A percentile compares a stretch with the other conserved stretches of the same genome.
phyloP scores from a whole-genome alignment of 2,329 filamentous ascomycete species.

The Aspergillus proliferans region DNA sequence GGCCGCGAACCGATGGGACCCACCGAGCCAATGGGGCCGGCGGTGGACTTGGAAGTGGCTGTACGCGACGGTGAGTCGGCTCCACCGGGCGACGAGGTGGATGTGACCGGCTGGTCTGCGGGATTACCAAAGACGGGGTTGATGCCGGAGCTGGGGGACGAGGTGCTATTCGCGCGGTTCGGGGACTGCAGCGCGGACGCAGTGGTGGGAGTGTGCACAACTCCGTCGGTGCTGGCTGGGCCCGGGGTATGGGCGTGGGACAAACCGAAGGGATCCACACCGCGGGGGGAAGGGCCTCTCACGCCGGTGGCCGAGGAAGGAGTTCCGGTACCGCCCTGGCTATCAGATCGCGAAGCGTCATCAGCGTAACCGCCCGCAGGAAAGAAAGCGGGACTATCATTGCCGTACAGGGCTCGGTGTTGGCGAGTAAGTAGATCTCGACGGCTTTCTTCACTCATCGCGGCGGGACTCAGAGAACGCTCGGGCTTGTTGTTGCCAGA shows the following conservation, averaged over 20 bases:
- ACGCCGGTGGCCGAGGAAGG: conserved; percentile 54
- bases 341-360: conserved; percentile 60
- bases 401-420: conserved; percentile 88
- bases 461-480: conserved; percentile 73
- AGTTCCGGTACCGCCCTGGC: conserved; percentile 55
- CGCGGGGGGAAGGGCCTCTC: conserved; percentile 72
- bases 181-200: conserved; percentile 46
- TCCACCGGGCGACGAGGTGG: conserved; percentile 75
- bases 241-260: conserved; percentile 38
- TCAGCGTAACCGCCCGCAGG: conserved; percentile 62
- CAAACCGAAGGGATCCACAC: conserved; percentile 64
- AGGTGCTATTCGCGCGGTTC: conserved; percentile 74
- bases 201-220: conserved; percentile 20
- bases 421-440: conserved; percentile 94
- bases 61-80: conserved; percentile 63
- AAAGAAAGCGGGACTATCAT: conserved; percentile 59
- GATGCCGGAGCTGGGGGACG: conserved; percentile 57
- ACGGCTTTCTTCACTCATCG: conserved; percentile 92
- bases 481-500: conserved; percentile 73
- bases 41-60: conserved; percentile 49
- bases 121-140: conserved; percentile 48
- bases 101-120: conserved; percentile 65
- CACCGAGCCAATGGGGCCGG: conserved; percentile 58
- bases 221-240: conserved; percentile 46
- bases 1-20: conserved; percentile 93